phyloP scores from a whole-genome alignment of 2,329 filamentous ascomycete species.

The Talaromyces atroroseus region DNA sequence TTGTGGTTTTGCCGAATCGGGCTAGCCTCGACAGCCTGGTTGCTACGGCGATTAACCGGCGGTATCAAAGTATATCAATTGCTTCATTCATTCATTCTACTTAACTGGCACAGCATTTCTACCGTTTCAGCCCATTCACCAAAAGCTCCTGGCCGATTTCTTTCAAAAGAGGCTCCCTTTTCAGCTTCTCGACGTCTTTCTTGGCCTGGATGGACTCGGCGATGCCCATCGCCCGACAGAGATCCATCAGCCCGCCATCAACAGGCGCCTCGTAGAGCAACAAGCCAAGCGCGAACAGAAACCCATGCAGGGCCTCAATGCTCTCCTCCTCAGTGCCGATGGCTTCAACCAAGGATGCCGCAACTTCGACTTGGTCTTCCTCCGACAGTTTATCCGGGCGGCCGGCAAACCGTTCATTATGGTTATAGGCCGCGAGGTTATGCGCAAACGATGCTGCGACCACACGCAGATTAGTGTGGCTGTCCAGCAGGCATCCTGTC shows the following conservation, averaged over 20 bases:
- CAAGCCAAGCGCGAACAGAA: slow-evolving; percentile 70
- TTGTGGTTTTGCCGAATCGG: slow-evolving; percentile 24
- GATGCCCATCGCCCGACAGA: slow-evolving; percentile 74
- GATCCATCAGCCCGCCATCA: slow-evolving; percentile 70
- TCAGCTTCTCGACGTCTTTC: slow-evolving; percentile 49
- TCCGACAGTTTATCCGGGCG: slow-evolving; percentile 57
- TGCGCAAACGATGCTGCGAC: slow-evolving; percentile 78
- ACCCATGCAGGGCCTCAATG: slow-evolving; percentile 67
- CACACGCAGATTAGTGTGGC: slow-evolving; percentile 69
- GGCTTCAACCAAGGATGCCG: slow-evolving; percentile 74
- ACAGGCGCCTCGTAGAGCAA: slow-evolving; percentile 65
- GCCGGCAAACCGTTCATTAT: slow-evolving; percentile 56
- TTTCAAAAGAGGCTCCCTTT: slow-evolving; percentile 53
- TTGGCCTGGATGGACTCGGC: slow-evolving; percentile 56
- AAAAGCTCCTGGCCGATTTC: slow-evolving; percentile 45
- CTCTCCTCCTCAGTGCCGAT: slow-evolving; percentile 50
- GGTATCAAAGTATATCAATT: too few species aligned
- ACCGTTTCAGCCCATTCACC: slow-evolving; percentile 28
- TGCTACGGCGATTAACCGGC: slow-evolving; percentile 11
- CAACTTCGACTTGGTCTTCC: slow-evolving; percentile 71
- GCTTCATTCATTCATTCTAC: too few species aligned
- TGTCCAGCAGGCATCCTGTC: slow-evolving; percentile 72
- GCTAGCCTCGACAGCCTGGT: slow-evolving; percentile 10
- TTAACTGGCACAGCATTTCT: too few species aligned
- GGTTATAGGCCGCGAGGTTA: slow-evolving; percentile 70